Conservation (phyloP, 108 stramenopile genomes). For the Conticribra weissflogii region DNA sequence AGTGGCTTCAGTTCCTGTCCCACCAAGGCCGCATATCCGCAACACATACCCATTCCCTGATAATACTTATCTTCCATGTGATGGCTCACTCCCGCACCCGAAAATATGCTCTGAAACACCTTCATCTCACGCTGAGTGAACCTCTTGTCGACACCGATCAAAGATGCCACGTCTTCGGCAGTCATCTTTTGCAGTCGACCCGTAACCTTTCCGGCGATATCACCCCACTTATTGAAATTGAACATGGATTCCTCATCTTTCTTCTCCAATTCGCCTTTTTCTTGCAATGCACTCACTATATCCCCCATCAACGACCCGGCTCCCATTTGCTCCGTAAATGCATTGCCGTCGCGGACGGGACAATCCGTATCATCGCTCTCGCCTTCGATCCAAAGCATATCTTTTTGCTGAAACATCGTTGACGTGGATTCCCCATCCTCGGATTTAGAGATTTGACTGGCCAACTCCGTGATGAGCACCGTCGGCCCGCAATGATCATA, state of each 20-base stretch:
- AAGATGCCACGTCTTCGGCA: slow-evolving; percentile 59
- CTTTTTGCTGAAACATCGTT: slow-evolving; percentile 18
- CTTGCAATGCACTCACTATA: slow-evolving; percentile 45
- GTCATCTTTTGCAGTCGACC: slow-evolving; percentile 57
- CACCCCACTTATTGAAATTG: slow-evolving; percentile 19
- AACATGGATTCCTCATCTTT: slow-evolving; percentile 18
- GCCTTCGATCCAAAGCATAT: slow-evolving; percentile 74
- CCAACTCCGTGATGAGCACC: slow-evolving; percentile 59
- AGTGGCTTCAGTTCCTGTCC: slow-evolving; percentile 67
- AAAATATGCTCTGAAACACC: slow-evolving; percentile 66
- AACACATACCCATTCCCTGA: slow-evolving; percentile 73
- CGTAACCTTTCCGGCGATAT: slow-evolving; percentile 44
- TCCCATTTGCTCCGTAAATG: slow-evolving; percentile 62
- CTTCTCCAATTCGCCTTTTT: slow-evolving; percentile 6
- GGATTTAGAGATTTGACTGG: slow-evolving; percentile 28
- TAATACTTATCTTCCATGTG: slow-evolving; percentile 88
- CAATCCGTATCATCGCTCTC: slow-evolving; percentile 65
- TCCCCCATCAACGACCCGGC: slow-evolving; percentile 74
- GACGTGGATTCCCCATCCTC: slow-evolving; percentile 19
- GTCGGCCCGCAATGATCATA: slow-evolving; percentile 88
- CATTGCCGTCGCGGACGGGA: slow-evolving; percentile 77
- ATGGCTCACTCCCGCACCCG: slow-evolving; percentile 72
- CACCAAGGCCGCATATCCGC: slow-evolving; percentile 61
- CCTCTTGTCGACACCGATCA: slow-evolving; percentile 73
- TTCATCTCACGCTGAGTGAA: slow-evolving; percentile 75